Conservation (phyloP, 176 grass and related monocot species). For the Hyparrhenia diplandra region DNA sequence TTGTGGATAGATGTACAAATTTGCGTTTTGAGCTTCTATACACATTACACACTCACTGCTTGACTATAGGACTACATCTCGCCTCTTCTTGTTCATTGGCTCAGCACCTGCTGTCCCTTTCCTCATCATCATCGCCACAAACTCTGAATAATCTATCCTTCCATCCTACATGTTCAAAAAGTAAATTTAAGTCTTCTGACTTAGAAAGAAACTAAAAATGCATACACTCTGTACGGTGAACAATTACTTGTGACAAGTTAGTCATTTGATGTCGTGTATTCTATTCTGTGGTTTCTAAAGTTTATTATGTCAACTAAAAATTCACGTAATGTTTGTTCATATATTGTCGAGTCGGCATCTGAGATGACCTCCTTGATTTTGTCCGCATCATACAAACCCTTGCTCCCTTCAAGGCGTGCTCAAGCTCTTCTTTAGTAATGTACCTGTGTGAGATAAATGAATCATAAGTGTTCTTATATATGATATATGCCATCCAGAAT, state of each 20-base stretch:
- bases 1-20: neutral
- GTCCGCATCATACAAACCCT: constrained; percentile 39
- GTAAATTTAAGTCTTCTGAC: no score
- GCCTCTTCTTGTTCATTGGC: constrained; percentile 38
- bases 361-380: constrained; percentile 58
- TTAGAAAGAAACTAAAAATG: neutral
- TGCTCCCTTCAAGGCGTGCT: constrained; percentile 55
- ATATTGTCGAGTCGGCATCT: constrained; percentile 52
- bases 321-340: no score
- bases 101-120: constrained; percentile 40
- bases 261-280: neutral
- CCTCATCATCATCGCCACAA: constrained; percentile 50
- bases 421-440: constrained; percentile 62
- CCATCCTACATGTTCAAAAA: constrained; percentile 47
- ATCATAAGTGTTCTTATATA: no score
- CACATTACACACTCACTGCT: neutral
- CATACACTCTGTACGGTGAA: neutral
- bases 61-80: constrained; percentile 37
- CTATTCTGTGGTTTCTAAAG: neutral
- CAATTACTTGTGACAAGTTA: neutral
- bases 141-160: constrained; percentile 66
- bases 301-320: neutral
- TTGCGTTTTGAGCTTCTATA: constrained; percentile 22
- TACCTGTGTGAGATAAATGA: constrained; percentile 21
- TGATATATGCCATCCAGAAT: no score